Evolutionary conservation across 805 yeast species (phyloP).

Genomic region (Hanseniaspora mollemarum): DNA sequence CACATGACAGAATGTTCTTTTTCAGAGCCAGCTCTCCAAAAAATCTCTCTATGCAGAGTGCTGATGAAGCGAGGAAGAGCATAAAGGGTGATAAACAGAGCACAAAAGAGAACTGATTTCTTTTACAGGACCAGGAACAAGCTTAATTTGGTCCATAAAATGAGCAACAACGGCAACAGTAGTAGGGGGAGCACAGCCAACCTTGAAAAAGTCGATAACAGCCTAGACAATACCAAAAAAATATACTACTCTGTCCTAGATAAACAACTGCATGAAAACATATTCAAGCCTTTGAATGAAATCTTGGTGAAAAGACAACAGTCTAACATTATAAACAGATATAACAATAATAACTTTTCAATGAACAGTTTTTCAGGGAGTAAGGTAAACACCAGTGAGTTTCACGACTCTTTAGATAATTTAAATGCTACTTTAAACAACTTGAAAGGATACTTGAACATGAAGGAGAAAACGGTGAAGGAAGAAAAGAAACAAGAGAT

Average conservation of each 20-base stretch:
- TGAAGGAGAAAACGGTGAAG: neutral
- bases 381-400: conserved; percentile 1
- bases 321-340: conserved; percentile 6
- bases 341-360: conserved; percentile 3
- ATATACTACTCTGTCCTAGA: conserved; percentile 14
- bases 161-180: neutral
- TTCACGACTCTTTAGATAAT: conserved; percentile 6
- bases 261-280: conserved; percentile 8
- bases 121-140: too few species aligned
- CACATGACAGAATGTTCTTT: too few species aligned
- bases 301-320: conserved; percentile 6
- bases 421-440: conserved; percentile 8
- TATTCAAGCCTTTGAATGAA: conserved; percentile 12
- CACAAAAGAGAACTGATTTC: too few species aligned
- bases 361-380: neutral
- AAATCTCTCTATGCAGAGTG: too few species aligned
- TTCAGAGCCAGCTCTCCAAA: too few species aligned
- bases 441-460: neutral
- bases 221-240: conserved; percentile 1
- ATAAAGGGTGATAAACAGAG: too few species aligned
- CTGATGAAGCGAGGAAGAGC: too few species aligned
- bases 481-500: conserved; percentile 8
- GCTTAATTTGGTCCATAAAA: too few species aligned
- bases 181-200: neutral
- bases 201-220: conserved; percentile 13